phyloP scores from a whole-genome alignment of 2,329 filamentous ascomycete genomes.

The Botrytis sinoallii region DNA sequence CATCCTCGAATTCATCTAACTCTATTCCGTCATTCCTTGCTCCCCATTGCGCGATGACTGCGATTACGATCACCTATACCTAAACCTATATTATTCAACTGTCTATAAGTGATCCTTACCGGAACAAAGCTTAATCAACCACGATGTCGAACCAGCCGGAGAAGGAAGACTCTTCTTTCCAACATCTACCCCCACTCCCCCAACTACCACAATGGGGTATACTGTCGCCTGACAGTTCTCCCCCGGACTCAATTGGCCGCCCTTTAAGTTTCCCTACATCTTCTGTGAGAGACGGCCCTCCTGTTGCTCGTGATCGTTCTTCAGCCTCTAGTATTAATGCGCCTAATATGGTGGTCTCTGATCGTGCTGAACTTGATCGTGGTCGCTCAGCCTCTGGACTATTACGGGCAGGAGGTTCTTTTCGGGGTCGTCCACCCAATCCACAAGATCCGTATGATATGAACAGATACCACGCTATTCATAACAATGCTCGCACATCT shows the following conservation, averaged over 20 bases:
- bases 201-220: too few relatives aligned
- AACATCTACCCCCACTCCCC: too few relatives aligned
- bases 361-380: not conserved
- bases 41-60: not conserved
- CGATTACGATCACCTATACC: not conserved
- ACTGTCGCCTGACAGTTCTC: too few relatives aligned
- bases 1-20: not conserved
- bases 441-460: not conserved
- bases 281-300: not conserved
- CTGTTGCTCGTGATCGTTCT: not conserved
- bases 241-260: too few relatives aligned
- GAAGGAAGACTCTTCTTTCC: not conserved
- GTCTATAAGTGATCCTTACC: not conserved
- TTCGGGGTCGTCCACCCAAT: not conserved
- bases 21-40: not conserved
- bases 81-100: not conserved
- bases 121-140: not conserved
- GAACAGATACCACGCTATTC: not conserved
- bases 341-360: not conserved
- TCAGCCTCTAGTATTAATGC: not conserved
- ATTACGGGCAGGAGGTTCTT: not conserved
- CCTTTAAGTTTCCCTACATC: too few relatives aligned
- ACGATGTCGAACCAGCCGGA: not conserved
- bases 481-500: not conserved
- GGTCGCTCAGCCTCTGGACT: not conserved